Base-by-base conservation (phyloP, 1,284 basidiomycete species). In the Apiotrichum siamense region DNA sequence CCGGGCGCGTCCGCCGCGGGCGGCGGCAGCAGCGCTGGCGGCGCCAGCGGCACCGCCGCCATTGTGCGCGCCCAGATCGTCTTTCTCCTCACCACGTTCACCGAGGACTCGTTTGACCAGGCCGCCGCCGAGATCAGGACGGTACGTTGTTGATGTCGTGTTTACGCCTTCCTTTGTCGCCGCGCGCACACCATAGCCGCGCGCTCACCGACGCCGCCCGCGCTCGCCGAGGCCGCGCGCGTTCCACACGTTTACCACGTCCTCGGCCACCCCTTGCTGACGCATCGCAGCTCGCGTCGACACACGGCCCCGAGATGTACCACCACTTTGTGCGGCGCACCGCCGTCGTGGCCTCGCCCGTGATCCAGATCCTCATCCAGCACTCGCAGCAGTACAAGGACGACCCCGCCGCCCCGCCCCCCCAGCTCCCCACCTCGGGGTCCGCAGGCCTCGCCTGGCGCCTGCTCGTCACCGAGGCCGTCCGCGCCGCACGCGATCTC, bases 271-370 rank as follows among this genome's bases (percentile, higher is more conserved):
- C 29, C 29, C 29, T 12, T 24, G 15, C 50, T 56, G 35, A 56
- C 54, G 53, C 58, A 54, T 57, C 50, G 33, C 72, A 96, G 91
- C 82, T 96, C 63, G 88, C 89, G 58, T 89, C 94, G 68, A 87
- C 89, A 70, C 88, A 96, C 80, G 89, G 90, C 50, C 81, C 89
- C 65, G 92, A 94, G 73, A 93, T 90, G 58, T 94, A 96, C 76
- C 82, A 91, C 55, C 90, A 96, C 75, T 93, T 93, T 77, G 87
- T 97, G 61, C 86, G 91, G 57, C 86, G 92, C 56, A 85, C 94
- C 71, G 88, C 93, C 65, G 82, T 86, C 41, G 86, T 89, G 39
- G 74, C 75, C 33, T 63, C 71, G 36, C 62, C 75, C 13, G 64
- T 75, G 50, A 57, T 76, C 26, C 63, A 69, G 46, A 60, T 58